Percentiles rank a stretch among this genome's conserved stretches.
These are phyloP conservation scores for Raffaelea ambrosiae DNA, from an alignment of 2,329 filamentous ascomycete genomes.

Conservation along the genomic window DNA sequence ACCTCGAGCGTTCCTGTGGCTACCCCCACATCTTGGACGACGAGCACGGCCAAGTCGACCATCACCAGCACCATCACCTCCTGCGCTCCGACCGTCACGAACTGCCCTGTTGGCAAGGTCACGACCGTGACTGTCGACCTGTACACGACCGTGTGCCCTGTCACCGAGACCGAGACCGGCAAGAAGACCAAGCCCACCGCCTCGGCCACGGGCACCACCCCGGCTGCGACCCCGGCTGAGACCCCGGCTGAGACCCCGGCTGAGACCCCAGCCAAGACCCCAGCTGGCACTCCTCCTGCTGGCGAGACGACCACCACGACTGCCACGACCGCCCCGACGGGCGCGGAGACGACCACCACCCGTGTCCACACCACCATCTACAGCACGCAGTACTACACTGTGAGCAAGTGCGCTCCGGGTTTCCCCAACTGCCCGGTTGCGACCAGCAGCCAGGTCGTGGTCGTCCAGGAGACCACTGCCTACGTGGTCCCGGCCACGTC, in stretches of 20 bases:
- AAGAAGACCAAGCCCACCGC: not conserved
- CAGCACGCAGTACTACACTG: not conserved
- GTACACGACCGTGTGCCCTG: slow-evolving; percentile 16
- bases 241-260: not conserved
- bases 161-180: slow-evolving; percentile 3
- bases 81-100: slow-evolving; percentile 14
- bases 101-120: slow-evolving; percentile 14
- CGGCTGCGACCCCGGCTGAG: slow-evolving; percentile 3
- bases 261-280: not conserved
- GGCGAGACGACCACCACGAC: not conserved
- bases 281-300: not conserved
- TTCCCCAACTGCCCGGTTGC: not conserved
- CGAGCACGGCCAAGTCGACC: slow-evolving; percentile 31
- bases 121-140: slow-evolving; percentile 13
- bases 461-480: not conserved
- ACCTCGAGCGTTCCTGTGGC: not conserved
- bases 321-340: not conserved
- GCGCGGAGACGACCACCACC: not conserved
- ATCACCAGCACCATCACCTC: slow-evolving; percentile 19
- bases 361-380: not conserved
- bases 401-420: not conserved
- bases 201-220: slow-evolving; percentile 8
- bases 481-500: not conserved
- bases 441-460: not conserved
- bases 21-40: slow-evolving; percentile 9